Percentiles rank a stretch among this genome's conserved stretches.
phyloP scores from a whole-genome alignment of 768 basidiomycete species.

The Pisolithus microcarpus region DNA sequence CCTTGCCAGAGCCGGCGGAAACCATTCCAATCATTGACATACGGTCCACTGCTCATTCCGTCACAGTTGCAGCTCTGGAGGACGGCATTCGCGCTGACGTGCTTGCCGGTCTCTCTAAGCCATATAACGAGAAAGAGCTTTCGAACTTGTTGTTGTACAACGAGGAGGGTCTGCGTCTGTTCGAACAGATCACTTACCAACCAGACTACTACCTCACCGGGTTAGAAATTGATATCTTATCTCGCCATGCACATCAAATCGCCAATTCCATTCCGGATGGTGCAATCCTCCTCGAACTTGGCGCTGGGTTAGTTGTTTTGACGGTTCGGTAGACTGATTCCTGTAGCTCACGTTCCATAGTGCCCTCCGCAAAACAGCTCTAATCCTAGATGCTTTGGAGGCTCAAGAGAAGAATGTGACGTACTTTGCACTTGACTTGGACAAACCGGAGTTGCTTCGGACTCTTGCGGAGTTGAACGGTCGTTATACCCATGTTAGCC shows the following conservation, averaged over 20 bases:
- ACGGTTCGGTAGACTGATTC: neutral
- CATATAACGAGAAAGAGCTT: constrained; percentile 5
- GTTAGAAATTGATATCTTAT: constrained; percentile 3
- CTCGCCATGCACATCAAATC: neutral
- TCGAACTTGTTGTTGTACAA: constrained; percentile 4
- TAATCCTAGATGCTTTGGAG: constrained; percentile 4
- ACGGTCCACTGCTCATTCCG: neutral
- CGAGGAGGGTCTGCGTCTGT: constrained; percentile 5
- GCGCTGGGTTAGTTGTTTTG: neutral
- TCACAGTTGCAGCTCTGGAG: neutral
- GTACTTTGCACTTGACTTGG: constrained; percentile 6
- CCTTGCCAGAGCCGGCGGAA: neutral
- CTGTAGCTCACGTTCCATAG: neutral
- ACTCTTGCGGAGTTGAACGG: constrained; percentile 2
- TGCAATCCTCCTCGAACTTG: constrained; percentile 1
- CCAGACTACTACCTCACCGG: constrained; percentile 4
- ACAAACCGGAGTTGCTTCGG: constrained; percentile 3
- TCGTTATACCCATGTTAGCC: constrained; percentile 3
- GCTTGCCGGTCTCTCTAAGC: neutral
- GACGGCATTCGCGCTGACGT: neutral
- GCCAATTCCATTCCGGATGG: constrained; percentile 1
- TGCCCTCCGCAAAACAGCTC: constrained; percentile 3
- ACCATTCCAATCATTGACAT: constrained; percentile 2
- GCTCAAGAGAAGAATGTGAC: constrained; percentile 4
- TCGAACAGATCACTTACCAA: constrained; percentile 6